These are phyloP conservation scores for Fereydounia khargensis DNA, from an alignment of 1,284 basidiomycete species.

Conservation along the genomic window DNA sequence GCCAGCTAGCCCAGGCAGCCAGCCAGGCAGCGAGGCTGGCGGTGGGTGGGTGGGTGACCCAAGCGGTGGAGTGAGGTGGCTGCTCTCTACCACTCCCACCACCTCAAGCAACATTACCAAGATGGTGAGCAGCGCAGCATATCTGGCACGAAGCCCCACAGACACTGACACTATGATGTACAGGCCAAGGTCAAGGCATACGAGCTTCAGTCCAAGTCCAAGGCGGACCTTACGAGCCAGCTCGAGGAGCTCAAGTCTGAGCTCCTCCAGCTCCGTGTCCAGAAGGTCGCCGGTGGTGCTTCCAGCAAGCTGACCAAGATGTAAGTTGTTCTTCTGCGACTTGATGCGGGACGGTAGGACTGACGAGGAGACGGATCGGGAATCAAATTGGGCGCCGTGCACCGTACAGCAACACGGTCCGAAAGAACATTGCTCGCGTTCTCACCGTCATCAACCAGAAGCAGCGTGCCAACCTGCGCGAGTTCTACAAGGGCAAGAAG, in stretches of 20 bases:
- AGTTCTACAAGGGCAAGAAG: conserved; percentile 98
- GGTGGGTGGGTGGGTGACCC: too few relatives aligned
- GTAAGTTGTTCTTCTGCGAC: conserved; percentile 63
- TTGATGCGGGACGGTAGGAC: not conserved
- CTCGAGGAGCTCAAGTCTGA: conserved; percentile 92
- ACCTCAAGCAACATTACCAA: too few relatives aligned
- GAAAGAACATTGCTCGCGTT: conserved; percentile 98
- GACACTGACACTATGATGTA: conserved; percentile 2
- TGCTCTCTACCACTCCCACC: too few relatives aligned
- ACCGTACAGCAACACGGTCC: conserved; percentile 78
- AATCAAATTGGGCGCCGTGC: too few relatives aligned
- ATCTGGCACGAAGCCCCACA: too few relatives aligned
- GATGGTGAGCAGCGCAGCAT: too few relatives aligned
- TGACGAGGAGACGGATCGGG: not conserved
- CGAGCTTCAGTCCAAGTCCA: conserved; percentile 98
- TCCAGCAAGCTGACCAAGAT: conserved; percentile 96
- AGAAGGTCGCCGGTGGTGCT: conserved; percentile 96
- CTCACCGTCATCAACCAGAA: conserved; percentile 99
- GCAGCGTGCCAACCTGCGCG: conserved; percentile 90
- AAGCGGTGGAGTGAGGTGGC: too few relatives aligned
- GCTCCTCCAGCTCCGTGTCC: conserved; percentile 84
- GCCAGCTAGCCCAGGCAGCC: too few relatives aligned
- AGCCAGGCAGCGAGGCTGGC: too few relatives aligned
- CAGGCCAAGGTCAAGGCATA: conserved; percentile 78
- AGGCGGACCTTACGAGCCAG: conserved; percentile 95